Evolutionary conservation across 2,329 filamentous ascomycete species (phyloP), one percentile per base, ranked within the genome.

Genomic region (Didymella lethalis): DNA sequence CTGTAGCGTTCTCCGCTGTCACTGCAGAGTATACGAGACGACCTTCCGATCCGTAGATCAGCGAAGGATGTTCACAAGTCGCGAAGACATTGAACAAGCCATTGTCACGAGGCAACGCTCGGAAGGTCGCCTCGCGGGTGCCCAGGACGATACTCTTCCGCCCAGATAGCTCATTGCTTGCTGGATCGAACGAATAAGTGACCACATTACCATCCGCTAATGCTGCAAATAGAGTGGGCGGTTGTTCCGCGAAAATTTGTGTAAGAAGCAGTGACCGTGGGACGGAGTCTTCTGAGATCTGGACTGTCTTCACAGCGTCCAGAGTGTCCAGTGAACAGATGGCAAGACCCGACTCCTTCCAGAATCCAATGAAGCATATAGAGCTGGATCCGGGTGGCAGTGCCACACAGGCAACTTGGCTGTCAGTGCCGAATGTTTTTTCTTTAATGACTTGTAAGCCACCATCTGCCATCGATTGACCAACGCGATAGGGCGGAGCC

Each of bases 181-280:
- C 68, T 0, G 81, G 77, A 31, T 91, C 85, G 34, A 97, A 84
- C 31, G 87, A 86, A 72, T 93, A 98, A 0, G 90, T 95, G 49
- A 96, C 85, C 0, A 99, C 90, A 61, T 90, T 92, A 4, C 95
- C 95, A 76, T 98, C 94, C 47, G 96, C 92, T 85, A 97, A 90
- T 12, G 94, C 91, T 31, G 97, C 85, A 61, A 99, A 90, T 0
- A 99, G 82, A 0, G 91, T 97, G 0, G 92, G 90, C 7, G 83
- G 82, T 14, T 89, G 88, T 44, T 83, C 77, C 12, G 78, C 74
- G 31, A 97, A 85, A 4, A 98, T 84, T 61, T 93, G 88, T 5
- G 91, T 89, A 7, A 98, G 84, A 0, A 89, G 86, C 28, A 98
- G 84, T 50, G 93, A 92, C 62, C 94, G 86, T 0, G 95, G 93